Conservation (phyloP, 2,329 filamentous ascomycete species). For the Myriosclerotinia duriaeana region DNA sequence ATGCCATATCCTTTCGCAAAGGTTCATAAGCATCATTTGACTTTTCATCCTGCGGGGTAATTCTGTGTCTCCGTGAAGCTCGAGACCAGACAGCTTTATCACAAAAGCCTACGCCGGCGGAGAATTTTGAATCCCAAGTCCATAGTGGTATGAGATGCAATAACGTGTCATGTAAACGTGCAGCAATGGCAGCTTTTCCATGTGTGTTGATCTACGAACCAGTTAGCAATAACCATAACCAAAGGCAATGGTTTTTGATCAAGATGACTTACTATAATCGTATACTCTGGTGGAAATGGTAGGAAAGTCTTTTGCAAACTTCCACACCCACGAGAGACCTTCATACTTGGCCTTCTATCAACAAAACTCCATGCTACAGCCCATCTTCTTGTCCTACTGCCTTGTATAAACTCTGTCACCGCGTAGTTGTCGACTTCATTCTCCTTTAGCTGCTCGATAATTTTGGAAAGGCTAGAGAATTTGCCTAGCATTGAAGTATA, state of each 20-base stretch:
- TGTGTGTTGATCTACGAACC: not conserved
- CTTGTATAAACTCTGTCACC: slow-evolving; percentile 76
- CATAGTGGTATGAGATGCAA: slow-evolving; percentile 36
- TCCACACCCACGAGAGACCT: slow-evolving; percentile 42
- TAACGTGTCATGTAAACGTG: slow-evolving; percentile 37
- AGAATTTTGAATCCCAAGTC: slow-evolving; percentile 36
- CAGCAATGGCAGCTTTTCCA: slow-evolving; percentile 15
- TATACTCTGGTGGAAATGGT: slow-evolving; percentile 52
- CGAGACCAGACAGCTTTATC: slow-evolving; percentile 41
- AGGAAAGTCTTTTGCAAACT: slow-evolving; percentile 51
- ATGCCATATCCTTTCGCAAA: slow-evolving; percentile 40
- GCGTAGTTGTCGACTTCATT: slow-evolving; percentile 73
- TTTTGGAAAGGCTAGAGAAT: slow-evolving; percentile 61
- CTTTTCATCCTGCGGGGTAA: slow-evolving; percentile 30
- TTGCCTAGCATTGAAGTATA: slow-evolving; percentile 92
- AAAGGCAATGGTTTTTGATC: not conserved
- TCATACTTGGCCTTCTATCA: slow-evolving; percentile 58
- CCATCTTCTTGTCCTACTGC: slow-evolving; percentile 79
- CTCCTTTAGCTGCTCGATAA: slow-evolving; percentile 60
- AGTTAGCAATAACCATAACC: not conserved
- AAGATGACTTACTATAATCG: slow-evolving; percentile 38
- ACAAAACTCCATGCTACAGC: slow-evolving; percentile 84
- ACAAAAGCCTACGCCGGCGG: slow-evolving; percentile 36
- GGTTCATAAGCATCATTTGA: slow-evolving; percentile 40
- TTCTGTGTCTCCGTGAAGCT: slow-evolving; percentile 43